A percentile compares a stretch with the other conserved stretches of the same genome.
Evolutionary conservation across 768 basidiomycete genomes (phyloP).

Genomic region (Holtermanniella nyarrowii): DNA sequence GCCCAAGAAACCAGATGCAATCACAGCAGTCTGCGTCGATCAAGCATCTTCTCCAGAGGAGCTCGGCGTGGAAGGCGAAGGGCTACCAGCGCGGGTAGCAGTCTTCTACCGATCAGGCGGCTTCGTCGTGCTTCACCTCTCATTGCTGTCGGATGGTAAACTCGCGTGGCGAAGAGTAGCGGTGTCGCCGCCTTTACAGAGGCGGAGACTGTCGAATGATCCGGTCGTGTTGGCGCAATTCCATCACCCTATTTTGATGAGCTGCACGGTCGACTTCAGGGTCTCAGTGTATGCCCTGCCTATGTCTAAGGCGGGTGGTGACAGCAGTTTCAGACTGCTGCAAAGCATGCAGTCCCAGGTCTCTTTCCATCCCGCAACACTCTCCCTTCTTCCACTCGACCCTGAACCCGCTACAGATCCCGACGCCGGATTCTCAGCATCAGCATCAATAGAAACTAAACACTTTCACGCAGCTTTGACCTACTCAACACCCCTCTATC

Average conservation of each 20-base stretch:
- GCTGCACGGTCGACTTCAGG: conserved; percentile 32
- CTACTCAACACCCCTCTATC: conserved; percentile 37
- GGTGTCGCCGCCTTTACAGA: conserved; percentile 10
- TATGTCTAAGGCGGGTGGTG: neutral
- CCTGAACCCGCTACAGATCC: too few species aligned
- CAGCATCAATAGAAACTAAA: neutral
- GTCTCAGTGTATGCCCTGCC: conserved; percentile 23
- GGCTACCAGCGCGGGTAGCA: conserved; percentile 22
- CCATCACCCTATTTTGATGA: conserved; percentile 27
- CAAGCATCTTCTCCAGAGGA: conserved; percentile 19
- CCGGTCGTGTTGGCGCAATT: conserved; percentile 28
- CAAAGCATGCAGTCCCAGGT: conserved; percentile 35
- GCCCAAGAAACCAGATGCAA: conserved; percentile 31
- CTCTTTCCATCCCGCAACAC: conserved; percentile 35
- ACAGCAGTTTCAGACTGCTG: conserved; percentile 15
- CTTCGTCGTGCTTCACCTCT: conserved; percentile 23
- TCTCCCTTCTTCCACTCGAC: conserved; percentile 25
- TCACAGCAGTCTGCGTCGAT: conserved; percentile 35
- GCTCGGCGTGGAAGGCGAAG: conserved; percentile 5
- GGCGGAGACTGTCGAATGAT: conserved; percentile 17
- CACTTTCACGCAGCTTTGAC: conserved; percentile 28
- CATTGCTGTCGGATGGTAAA: neutral
- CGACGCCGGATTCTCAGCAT: too few species aligned
- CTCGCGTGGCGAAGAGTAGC: neutral
- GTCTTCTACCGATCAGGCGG: conserved; percentile 39